Percentiles rank a stretch among this genome's conserved stretches.
phyloP scores from a whole-genome alignment of 1,284 basidiomycete species.

The Coniferiporia weirii region DNA sequence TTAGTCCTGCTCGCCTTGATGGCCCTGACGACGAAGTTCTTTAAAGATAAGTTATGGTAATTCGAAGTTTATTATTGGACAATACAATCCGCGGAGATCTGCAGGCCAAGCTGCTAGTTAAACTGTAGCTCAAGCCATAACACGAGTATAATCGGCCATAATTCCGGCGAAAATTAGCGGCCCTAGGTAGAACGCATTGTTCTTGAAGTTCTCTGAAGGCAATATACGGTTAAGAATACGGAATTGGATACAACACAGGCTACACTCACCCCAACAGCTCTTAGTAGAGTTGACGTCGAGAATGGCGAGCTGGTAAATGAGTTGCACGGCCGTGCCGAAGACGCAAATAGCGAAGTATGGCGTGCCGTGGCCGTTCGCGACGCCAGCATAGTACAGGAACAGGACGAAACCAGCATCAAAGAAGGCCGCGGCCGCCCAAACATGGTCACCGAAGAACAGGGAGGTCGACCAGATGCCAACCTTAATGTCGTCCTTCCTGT shows the following conservation, averaged over 20 bases:
- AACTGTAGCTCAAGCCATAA: neutral
- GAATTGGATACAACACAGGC: neutral
- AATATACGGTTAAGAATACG: neutral
- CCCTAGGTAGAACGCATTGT: slow-evolving; percentile 19
- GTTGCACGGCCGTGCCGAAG: slow-evolving; percentile 31
- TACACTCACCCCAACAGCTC: slow-evolving; percentile 27
- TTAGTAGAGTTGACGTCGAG: slow-evolving; percentile 30
- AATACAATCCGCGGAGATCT: no score
- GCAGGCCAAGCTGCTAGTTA: no score
- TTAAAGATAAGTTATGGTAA: no score
- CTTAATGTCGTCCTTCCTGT: slow-evolving; percentile 39
- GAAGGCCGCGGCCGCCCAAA: slow-evolving; percentile 31
- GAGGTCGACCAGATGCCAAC: slow-evolving; percentile 44
- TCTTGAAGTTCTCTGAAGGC: slow-evolving; percentile 9
- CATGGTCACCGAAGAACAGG: slow-evolving; percentile 34
- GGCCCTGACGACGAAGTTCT: no score
- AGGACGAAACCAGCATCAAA: slow-evolving; percentile 34
- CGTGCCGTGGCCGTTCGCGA: slow-evolving; percentile 28
- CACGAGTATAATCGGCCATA: slow-evolving; percentile 19
- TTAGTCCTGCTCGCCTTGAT: no score
- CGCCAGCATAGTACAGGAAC: slow-evolving; percentile 30
- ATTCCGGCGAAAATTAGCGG: slow-evolving; percentile 20
- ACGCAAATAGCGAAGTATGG: slow-evolving; percentile 34
- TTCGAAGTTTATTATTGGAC: no score
- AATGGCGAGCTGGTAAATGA: slow-evolving; percentile 34